Conservation (phyloP, 495 filamentous ascomycete species). For the Tetracladium setigerum region DNA sequence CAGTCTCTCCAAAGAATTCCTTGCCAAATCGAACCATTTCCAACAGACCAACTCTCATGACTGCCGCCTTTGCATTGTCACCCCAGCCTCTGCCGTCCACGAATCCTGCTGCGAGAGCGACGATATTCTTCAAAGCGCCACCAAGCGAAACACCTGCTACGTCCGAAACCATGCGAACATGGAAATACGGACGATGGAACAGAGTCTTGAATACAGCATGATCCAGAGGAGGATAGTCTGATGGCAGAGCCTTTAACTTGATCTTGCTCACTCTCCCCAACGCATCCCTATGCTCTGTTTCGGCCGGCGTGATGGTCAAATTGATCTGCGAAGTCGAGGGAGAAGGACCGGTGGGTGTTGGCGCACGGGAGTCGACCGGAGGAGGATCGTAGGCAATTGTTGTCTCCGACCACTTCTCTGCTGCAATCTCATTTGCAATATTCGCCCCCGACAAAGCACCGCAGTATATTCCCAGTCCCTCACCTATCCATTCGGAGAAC, state of each 20-base stretch:
- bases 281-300: constrained; percentile 53
- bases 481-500: constrained; percentile 92
- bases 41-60: constrained; percentile 90
- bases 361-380: constrained; percentile 64
- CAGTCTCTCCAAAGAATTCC: constrained; percentile 78
- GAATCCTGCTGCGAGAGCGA: constrained; percentile 90
- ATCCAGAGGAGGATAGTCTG: constrained; percentile 73
- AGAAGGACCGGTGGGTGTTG: constrained; percentile 54
- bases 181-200: constrained; percentile 97
- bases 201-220: constrained; percentile 72
- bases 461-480: constrained; percentile 88
- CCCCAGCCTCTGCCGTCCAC: constrained; percentile 96
- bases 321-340: constrained; percentile 47
- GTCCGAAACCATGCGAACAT: constrained; percentile 84
- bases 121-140: constrained; percentile 95
- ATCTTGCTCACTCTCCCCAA: constrained; percentile 53
- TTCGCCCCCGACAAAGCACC: constrained; percentile 95
- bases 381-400: constrained; percentile 96
- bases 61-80: constrained; percentile 92
- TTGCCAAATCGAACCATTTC: constrained; percentile 95
- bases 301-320: constrained; percentile 39
- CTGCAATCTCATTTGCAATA: constrained; percentile 90
- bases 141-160: constrained; percentile 94
- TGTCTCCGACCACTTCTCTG: constrained; percentile 93
- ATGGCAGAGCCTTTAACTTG: constrained; percentile 64